These are phyloP conservation scores for Serendipita sp. DNA, from an alignment of 768 basidiomycete genomes.

Conservation along the genomic window DNA sequence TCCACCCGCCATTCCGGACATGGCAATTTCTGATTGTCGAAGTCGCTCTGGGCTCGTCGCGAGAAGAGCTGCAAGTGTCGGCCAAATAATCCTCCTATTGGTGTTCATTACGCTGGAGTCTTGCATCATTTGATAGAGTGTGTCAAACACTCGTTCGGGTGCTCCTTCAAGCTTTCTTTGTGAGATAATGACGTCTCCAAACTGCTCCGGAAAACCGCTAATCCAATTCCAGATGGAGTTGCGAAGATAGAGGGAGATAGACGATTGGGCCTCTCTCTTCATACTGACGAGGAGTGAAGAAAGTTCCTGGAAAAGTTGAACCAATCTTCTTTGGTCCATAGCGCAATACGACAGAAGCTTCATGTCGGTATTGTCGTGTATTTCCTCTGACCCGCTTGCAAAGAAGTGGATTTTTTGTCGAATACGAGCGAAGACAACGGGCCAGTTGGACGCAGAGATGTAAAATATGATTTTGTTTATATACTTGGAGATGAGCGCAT, in stretches of 20 bases:
- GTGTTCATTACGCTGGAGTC: constrained; percentile 22
- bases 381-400: constrained; percentile 33
- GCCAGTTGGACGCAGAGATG: constrained; percentile 81
- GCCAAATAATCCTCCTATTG: constrained; percentile 51
- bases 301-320: constrained; percentile 61
- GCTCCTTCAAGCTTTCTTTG: constrained; percentile 60
- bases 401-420: constrained; percentile 53
- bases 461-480: constrained; percentile 71
- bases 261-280: constrained; percentile 54
- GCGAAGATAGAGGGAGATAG: constrained; percentile 57
- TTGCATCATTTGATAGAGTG: constrained; percentile 38
- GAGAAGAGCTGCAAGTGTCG: constrained; percentile 58
- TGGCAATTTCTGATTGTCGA: constrained; percentile 25
- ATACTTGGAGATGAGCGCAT: constrained; percentile 49
- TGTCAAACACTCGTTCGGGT: constrained; percentile 76
- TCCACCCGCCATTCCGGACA: constrained; percentile 16
- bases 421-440: constrained; percentile 54
- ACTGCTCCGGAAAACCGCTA: constrained; percentile 60
- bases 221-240: constrained; percentile 87
- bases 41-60: constrained; percentile 64
- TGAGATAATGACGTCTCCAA: constrained; percentile 48
- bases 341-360: constrained; percentile 64
- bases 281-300: constrained; percentile 73
- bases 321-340: constrained; percentile 51
- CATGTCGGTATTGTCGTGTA: constrained; percentile 57